A percentile compares a stretch with the other conserved stretches of the same genome.
Conservation (phyloP, 2,329 filamentous ascomycete genomes). For the Amesomyces nigricolor region DNA sequence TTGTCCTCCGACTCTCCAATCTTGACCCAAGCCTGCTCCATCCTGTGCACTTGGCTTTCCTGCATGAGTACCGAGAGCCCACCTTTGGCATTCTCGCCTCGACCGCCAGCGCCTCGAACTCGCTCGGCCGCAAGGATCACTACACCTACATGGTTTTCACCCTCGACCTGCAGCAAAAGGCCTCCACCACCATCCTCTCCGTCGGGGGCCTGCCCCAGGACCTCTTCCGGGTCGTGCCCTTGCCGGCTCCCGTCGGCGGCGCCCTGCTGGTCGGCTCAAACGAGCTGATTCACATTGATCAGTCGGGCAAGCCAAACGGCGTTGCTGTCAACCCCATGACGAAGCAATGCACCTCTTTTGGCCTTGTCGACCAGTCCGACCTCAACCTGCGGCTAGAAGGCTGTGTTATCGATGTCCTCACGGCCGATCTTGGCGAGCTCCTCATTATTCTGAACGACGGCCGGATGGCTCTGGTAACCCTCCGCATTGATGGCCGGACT, state of each 20-base stretch:
- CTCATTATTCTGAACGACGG: slow-evolving; percentile 77
- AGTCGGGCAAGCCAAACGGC: slow-evolving; percentile 88
- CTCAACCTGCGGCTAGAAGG: slow-evolving; percentile 75
- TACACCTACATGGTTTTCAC: slow-evolving; percentile 93
- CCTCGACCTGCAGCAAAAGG: slow-evolving; percentile 84
- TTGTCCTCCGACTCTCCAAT: slow-evolving; percentile 83
- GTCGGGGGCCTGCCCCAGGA: slow-evolving; percentile 83
- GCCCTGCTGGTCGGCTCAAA: slow-evolving; percentile 82
- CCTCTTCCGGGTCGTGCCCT: slow-evolving; percentile 71
- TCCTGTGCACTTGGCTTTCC: slow-evolving; percentile 84
- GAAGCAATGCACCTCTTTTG: slow-evolving; percentile 74
- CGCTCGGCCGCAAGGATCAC: slow-evolving; percentile 78
- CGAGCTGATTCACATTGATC: slow-evolving; percentile 90
- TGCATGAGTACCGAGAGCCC: slow-evolving; percentile 95
- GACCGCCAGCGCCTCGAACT: slow-evolving; percentile 63
- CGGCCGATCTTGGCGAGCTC: slow-evolving; percentile 72
- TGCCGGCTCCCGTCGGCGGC: slow-evolving; percentile 83
- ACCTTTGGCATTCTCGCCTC: slow-evolving; percentile 93
- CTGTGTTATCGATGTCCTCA: slow-evolving; percentile 70
- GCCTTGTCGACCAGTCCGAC: slow-evolving; percentile 78
- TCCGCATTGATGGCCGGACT: slow-evolving; percentile 83
- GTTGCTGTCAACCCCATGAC: slow-evolving; percentile 91
- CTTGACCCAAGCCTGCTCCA: slow-evolving; percentile 83
- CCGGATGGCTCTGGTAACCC: slow-evolving; percentile 66
- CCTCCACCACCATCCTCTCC: slow-evolving; percentile 86